phyloP scores from a whole-genome alignment of 352 stramenopile species.

The Phytopythium cucurbitacearum region DNA sequence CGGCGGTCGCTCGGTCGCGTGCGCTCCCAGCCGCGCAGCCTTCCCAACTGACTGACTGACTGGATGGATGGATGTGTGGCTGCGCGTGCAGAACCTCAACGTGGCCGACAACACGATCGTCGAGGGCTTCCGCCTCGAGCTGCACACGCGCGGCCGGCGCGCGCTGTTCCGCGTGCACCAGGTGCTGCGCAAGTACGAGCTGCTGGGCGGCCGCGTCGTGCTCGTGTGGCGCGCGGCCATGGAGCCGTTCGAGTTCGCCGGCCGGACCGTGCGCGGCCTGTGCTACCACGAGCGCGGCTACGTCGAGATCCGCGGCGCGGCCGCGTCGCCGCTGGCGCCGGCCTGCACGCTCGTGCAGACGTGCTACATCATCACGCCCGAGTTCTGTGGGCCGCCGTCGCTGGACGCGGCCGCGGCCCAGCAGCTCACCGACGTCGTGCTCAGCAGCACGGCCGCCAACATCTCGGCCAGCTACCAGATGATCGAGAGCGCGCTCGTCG shows the following conservation, averaged over 20 bases:
- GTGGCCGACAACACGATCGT: constrained; percentile 6
- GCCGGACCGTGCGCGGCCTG: neutral
- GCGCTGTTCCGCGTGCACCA: constrained; percentile 3
- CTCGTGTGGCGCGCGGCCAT: constrained; percentile 4
- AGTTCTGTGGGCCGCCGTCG: neutral
- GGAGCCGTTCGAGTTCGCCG: neutral
- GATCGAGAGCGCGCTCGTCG: constrained; percentile 7
- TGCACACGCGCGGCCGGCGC: neutral
- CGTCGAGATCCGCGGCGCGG: constrained; percentile 1
- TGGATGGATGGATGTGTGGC: too few species aligned
- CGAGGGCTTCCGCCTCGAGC: constrained; percentile 6
- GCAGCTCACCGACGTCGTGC: neutral
- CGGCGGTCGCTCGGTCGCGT: constrained; percentile 5
- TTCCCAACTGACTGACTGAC: neutral
- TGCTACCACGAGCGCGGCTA: constrained; percentile 4
- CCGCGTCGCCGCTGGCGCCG: neutral
- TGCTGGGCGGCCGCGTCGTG: neutral
- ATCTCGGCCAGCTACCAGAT: constrained; percentile 8
- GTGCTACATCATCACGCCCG: constrained; percentile 8
- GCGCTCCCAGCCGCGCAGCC: too few species aligned
- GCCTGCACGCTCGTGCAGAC: constrained; percentile 4
- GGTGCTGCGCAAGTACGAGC: constrained; percentile 1
- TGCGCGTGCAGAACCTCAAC: constrained; percentile 1
- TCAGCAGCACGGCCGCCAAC: constrained; percentile 3
- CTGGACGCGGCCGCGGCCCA: neutral